These are phyloP conservation scores for Colletotrichum tamarilloi DNA, from an alignment of 2,329 filamentous ascomycete genomes.

Conservation along the genomic window DNA sequence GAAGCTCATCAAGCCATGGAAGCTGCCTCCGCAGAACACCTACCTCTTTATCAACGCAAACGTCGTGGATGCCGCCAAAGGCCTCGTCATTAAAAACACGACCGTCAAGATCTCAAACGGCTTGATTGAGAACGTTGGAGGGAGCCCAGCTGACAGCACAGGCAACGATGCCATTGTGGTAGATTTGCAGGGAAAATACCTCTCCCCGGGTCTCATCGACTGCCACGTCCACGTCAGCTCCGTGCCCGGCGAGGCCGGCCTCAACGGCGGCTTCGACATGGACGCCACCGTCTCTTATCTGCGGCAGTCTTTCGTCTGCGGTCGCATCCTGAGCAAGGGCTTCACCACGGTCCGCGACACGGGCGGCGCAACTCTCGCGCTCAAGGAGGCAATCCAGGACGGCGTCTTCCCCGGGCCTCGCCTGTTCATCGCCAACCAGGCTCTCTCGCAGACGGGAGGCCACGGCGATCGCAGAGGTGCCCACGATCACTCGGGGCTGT, in stretches of 20 bases:
- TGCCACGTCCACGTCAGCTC: conserved; percentile 47
- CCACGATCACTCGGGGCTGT: conserved; percentile 50
- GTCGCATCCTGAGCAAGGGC: conserved; percentile 64
- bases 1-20: conserved; percentile 49
- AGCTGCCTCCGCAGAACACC: conserved; percentile 43
- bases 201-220: conserved; percentile 48
- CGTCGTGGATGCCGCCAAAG: conserved; percentile 52
- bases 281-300: conserved; percentile 51
- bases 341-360: conserved; percentile 70
- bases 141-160: background rate
- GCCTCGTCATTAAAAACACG: conserved; percentile 42
- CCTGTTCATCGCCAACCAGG: conserved; percentile 65
- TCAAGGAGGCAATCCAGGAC: conserved; percentile 68
- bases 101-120: conserved; percentile 50
- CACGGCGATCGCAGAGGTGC: conserved; percentile 63
- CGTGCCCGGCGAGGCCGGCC: conserved; percentile 42
- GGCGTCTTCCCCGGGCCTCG: conserved; percentile 65
- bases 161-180: conserved; percentile 31
- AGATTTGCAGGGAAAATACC: conserved; percentile 42
- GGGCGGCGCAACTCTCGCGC: conserved; percentile 64
- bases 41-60: conserved; percentile 56
- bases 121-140: conserved; percentile 43
- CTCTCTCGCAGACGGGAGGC: conserved; percentile 68
- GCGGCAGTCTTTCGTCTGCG: conserved; percentile 58
- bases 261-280: conserved; percentile 40